Base-by-base conservation (phyloP, 257 asterid genomes). In the Solanum rostratum region DNA sequence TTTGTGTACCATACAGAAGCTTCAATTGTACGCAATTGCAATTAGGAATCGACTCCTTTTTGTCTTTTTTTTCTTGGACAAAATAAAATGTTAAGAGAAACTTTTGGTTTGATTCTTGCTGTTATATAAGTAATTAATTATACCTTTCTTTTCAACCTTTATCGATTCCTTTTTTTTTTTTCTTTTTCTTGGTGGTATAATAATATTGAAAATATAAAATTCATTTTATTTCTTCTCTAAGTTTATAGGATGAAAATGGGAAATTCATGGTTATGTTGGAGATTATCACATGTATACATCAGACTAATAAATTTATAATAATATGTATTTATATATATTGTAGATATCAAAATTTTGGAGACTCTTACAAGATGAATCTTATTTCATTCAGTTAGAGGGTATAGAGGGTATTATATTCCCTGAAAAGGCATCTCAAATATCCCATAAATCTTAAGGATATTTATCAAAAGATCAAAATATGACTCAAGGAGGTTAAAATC, bases 191-290 rank as follows among this genome's bases (percentile, higher is more conserved):
- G 13, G 7, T 20, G 53, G 33, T 73, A 45, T 41, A 11, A 65
- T 33, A 65, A 71, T 11, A 7, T 30, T 30, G 24, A 12, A 66
- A 66, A 66, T 66, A 66, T 66, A 22, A 30, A 33, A 30, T 68
- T 24, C 43, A 30, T 68, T 68, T 37, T 7, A 71, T 43, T 43
- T 71, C n/a, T 71, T 71, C 53, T 10, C 80, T 5, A 13, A 13
- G 45, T 70, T 70, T 70, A 43, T 71, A 2, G 33, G 55, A 73
- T 37, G 41, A 71, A 71, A 71, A 41, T 70, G 19, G 18, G 79
- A n/a, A 20, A 12, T 39, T 70, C 53, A 41, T 59, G 7, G 12
- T 0, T 37, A 19, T 20, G 79, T 13, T 70, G 27, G 52, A 16
- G 22, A 18, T 6, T 33, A 57, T 7, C 2, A 53, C 2, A 4